A percentile compares a stretch with the other conserved stretches of the same genome.
Conservation (phyloP, 768 basidiomycete genomes). For the Grammothele lineata region DNA sequence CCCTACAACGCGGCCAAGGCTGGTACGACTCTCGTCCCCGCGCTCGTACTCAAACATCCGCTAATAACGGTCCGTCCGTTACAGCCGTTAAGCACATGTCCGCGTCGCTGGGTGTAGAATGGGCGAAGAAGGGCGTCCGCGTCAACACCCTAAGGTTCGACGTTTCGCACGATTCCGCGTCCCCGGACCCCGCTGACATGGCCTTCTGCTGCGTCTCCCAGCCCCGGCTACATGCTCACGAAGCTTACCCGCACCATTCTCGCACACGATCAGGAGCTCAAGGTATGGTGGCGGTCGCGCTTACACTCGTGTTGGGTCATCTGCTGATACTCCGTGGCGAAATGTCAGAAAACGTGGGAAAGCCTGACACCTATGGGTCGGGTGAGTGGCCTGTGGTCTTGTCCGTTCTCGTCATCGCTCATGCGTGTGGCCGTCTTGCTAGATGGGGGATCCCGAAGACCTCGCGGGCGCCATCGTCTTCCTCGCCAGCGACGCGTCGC, state of each 20-base stretch:
- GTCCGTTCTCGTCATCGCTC: not conserved
- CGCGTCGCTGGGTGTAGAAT: constrained; percentile 88
- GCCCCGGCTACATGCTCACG: constrained; percentile 94
- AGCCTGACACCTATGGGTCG: constrained; percentile 81
- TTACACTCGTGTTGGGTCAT: constrained; percentile 5
- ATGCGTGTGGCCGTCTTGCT: not conserved
- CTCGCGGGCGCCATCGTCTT: constrained; percentile 87
- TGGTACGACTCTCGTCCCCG: constrained; percentile 38
- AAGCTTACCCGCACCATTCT: constrained; percentile 83
- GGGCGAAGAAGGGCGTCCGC: constrained; percentile 86
- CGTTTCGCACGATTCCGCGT: no score
- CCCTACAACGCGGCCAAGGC: constrained; percentile 97
- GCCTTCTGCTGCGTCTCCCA: constrained; percentile 31
- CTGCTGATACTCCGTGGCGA: constrained; percentile 10
- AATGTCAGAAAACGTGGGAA: constrained; percentile 78
- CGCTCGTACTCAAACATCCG: constrained; percentile 1
- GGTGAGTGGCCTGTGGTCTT: constrained; percentile 39
- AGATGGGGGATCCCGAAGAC: constrained; percentile 94
- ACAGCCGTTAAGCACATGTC: constrained; percentile 95
- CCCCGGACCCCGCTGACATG: no score
- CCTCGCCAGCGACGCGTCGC: constrained; percentile 84
- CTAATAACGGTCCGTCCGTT: not conserved
- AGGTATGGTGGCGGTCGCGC: constrained; percentile 44
- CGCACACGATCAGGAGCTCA: constrained; percentile 67
- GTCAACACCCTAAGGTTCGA: constrained; percentile 77